phyloP scores from a whole-genome alignment of 768 basidiomycete genomes.

The Lentinula aciculospora region DNA sequence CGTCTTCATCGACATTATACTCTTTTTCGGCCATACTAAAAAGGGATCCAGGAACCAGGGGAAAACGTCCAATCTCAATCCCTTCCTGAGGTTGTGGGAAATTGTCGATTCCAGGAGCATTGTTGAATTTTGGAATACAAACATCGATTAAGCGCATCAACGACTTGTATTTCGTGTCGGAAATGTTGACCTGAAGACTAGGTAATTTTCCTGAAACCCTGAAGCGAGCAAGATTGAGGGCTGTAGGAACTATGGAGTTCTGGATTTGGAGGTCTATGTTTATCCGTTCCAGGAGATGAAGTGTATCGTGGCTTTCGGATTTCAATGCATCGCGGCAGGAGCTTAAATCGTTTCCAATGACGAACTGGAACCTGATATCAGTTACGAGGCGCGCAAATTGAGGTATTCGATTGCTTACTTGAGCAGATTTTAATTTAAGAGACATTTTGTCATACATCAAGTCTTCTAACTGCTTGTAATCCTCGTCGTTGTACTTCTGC shows the following conservation, averaged over 20 bases:
- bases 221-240: conserved; percentile 77
- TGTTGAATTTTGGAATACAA: conserved; percentile 75
- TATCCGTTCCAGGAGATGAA: conserved; percentile 90
- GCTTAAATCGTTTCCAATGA: conserved; percentile 81
- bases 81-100: conserved; percentile 8
- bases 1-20: conserved; percentile 64
- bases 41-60: conserved; percentile 42
- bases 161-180: conserved; percentile 86
- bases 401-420: conserved; percentile 45
- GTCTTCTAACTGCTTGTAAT: conserved; percentile 79
- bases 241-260: conserved; percentile 87
- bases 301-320: conserved; percentile 44
- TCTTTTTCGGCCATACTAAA: conserved; percentile 53
- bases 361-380: conserved; percentile 52
- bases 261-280: conserved; percentile 87
- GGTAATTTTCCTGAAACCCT: conserved; percentile 89
- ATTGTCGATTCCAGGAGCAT: conserved; percentile 16
- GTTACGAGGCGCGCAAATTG: not conserved
- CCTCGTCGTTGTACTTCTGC: conserved; percentile 80
- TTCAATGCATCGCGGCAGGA: conserved; percentile 77
- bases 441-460: conserved; percentile 93
- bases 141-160: conserved; percentile 92
- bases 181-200: conserved; percentile 82
- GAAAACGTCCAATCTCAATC: conserved; percentile 32
- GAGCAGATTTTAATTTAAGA: conserved; percentile 80